Conservation (phyloP, 139 green algal genomes). For the Asterochloris erici region DNA sequence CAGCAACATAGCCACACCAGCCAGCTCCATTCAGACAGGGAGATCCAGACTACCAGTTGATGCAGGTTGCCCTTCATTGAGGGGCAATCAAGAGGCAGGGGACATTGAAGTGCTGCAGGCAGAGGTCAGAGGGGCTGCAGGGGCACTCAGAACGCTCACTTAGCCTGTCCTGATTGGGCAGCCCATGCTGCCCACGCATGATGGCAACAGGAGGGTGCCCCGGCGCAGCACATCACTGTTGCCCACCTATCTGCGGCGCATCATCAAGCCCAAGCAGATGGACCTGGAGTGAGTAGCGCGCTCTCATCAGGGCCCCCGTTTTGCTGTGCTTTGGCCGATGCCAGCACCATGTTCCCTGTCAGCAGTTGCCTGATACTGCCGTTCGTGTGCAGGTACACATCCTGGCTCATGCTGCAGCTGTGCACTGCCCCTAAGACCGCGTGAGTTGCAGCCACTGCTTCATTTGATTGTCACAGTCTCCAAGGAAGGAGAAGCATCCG, state of each 20-base stretch:
- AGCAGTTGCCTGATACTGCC: slow-evolving; percentile 9
- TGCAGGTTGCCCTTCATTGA: too few species aligned
- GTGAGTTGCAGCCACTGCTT: slow-evolving; percentile 36
- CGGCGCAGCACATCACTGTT: slow-evolving; percentile 22
- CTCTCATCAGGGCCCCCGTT: too few species aligned
- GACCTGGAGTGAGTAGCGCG: slow-evolving; percentile 73
- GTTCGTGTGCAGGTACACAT: slow-evolving; percentile 71
- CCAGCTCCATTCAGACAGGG: too few species aligned
- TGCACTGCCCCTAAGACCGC: slow-evolving; percentile 87
- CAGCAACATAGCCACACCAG: too few species aligned
- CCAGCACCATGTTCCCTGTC: neutral
- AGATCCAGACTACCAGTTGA: too few species aligned
- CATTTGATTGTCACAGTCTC: neutral
- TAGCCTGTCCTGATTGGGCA: too few species aligned
- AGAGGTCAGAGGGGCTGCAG: too few species aligned
- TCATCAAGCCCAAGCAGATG: slow-evolving; percentile 80
- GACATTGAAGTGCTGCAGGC: too few species aligned
- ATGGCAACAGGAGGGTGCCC: neutral
- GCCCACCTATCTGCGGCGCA: slow-evolving; percentile 61
- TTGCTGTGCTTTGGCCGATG: too few species aligned
- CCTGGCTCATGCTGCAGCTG: slow-evolving; percentile 96
- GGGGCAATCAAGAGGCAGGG: too few species aligned
- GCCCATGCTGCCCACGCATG: slow-evolving; percentile 10
- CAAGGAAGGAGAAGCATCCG: slow-evolving; percentile 10
- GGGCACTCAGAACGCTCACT: too few species aligned